phyloP scores from a whole-genome alignment of 176 grass and related monocot species.

The Cocos nucifera region DNA sequence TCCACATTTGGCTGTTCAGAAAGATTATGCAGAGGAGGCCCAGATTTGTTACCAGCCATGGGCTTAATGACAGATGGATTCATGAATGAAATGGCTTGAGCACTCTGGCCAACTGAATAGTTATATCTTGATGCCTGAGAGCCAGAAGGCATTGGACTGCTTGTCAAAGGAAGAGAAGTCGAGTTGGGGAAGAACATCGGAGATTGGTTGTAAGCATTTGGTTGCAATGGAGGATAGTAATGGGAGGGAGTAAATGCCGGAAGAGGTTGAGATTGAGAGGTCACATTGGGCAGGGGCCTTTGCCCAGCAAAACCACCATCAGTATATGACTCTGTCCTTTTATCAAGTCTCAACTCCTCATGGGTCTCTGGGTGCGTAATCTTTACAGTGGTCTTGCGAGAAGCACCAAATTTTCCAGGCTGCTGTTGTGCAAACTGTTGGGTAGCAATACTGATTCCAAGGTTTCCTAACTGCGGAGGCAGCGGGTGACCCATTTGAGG shows the following conservation, averaged over 20 bases:
- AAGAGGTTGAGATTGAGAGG: constrained; percentile 27
- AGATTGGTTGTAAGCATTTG: constrained; percentile 35
- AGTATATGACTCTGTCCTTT: constrained; percentile 12
- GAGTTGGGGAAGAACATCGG: constrained; percentile 39
- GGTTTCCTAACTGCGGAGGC: constrained; percentile 47
- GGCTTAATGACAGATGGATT: constrained; percentile 29
- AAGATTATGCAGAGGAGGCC: constrained; percentile 7
- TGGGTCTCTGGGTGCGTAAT: constrained; percentile 86
- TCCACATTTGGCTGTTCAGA: constrained; percentile 22
- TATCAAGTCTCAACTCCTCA: constrained; percentile 74
- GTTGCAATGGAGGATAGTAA: constrained; percentile 31
- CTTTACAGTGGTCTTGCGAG: constrained; percentile 48
- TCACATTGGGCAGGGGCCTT: constrained; percentile 35
- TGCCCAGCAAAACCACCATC: constrained; percentile 30
- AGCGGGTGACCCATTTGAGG: constrained; percentile 35
- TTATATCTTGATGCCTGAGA: constrained; percentile 42
- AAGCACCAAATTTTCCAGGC: constrained; percentile 32
- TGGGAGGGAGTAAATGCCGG: constrained; percentile 28
- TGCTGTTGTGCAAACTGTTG: constrained; percentile 48
- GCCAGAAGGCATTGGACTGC: constrained; percentile 43
- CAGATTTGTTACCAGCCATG: constrained; percentile 17
- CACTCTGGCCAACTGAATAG: constrained; percentile 39
- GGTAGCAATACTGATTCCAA: constrained; percentile 26
- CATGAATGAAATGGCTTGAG: constrained; percentile 26
- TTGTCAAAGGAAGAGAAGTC: constrained; percentile 27